Evolutionary conservation across 129 eudicot genomes (phyloP).

Genomic region (Centrapalus pauciflorus): DNA sequence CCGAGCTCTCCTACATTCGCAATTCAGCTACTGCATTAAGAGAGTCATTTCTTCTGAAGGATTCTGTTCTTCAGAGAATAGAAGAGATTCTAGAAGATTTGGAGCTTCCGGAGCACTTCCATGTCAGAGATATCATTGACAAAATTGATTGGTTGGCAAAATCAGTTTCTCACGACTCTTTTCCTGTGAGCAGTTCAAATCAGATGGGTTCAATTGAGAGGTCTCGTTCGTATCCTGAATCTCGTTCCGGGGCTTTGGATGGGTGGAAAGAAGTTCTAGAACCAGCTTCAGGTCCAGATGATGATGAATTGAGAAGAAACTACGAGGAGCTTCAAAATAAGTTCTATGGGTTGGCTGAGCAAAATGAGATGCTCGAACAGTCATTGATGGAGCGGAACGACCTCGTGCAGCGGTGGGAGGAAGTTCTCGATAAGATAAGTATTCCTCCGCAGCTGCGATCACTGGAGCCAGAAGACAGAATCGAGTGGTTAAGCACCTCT

Average conservation of each 20-base stretch:
- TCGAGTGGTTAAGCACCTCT: constrained; percentile 72
- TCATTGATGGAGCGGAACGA: constrained; percentile 90
- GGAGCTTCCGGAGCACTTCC: constrained; percentile 86
- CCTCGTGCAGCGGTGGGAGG: constrained; percentile 87
- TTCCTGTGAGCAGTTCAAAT: constrained; percentile 49
- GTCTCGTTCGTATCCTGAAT: constrained; percentile 58
- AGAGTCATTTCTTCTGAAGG: constrained; percentile 90
- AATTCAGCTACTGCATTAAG: constrained; percentile 96
- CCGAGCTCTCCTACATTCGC: constrained; percentile 96
- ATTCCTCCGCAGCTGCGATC: constrained; percentile 75
- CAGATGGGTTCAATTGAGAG: constrained; percentile 44
- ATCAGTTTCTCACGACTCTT: constrained; percentile 59
- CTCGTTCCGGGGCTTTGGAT: constrained; percentile 42
- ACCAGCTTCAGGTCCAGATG: constrained; percentile 34
- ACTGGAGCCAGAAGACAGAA: constrained; percentile 86
- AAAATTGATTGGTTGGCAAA: constrained; percentile 90
- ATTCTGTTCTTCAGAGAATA: constrained; percentile 83
- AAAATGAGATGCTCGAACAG: constrained; percentile 96
- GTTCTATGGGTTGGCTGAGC: constrained; percentile 90
- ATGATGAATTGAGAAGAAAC: constrained; percentile 59
- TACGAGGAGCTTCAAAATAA: constrained; percentile 79
- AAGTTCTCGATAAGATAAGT: constrained; percentile 62
- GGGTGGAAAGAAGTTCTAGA: constrained; percentile 61
- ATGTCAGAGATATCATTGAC: constrained; percentile 68
- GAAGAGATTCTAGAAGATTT: constrained; percentile 91